Percentiles rank a stretch among this genome's conserved stretches.
Conservation (phyloP, 768 basidiomycete genomes). For the Russula brevipes region DNA sequence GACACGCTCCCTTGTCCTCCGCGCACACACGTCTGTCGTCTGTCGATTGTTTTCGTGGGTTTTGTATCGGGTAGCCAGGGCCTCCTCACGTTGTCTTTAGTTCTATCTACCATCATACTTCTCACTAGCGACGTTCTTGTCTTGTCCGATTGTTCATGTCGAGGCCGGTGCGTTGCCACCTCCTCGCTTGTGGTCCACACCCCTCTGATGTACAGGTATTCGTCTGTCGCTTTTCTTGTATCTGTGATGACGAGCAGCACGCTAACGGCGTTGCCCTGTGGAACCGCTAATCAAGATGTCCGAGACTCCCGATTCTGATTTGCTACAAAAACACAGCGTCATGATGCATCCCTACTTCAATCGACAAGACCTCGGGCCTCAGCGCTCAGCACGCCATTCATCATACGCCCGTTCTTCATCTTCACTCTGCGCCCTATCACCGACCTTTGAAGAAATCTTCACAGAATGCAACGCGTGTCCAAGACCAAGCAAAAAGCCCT, state of each 20-base stretch:
- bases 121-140: not conserved
- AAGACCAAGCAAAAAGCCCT: not conserved
- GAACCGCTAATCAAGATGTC: not conserved
- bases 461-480: not conserved
- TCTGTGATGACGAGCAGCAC: not conserved
- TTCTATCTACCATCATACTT: too few species aligned
- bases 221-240: not conserved
- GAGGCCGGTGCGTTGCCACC: not conserved
- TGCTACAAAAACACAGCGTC: slow-evolving; percentile 11
- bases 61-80: too few species aligned
- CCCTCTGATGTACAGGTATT: not conserved
- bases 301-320: slow-evolving; percentile 1
- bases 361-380: too few species aligned
- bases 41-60: too few species aligned
- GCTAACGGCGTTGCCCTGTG: not conserved
- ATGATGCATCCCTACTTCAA: not conserved
- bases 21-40: too few species aligned
- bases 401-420: not conserved
- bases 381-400: not conserved
- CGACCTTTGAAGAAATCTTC: not conserved
- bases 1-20: too few species aligned
- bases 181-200: not conserved
- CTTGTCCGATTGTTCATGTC: not conserved
- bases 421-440: not conserved
- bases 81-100: too few species aligned